Base-by-base conservation (phyloP, 169 alveolate genomes). In the Plasmodium adleri region DNA sequence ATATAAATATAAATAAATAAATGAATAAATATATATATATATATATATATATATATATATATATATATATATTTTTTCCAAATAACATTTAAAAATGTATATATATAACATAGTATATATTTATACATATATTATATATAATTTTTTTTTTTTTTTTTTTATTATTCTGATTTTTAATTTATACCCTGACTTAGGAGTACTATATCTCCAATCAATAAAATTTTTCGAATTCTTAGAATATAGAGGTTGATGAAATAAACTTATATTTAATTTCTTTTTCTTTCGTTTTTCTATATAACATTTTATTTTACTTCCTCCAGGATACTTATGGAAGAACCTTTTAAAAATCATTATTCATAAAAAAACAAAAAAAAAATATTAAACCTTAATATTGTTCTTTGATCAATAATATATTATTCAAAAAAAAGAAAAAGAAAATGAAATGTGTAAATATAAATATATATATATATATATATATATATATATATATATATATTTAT, bases 111-210 rank as follows among this genome's bases (percentile, higher is more conserved):
- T 1, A 12, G 15, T 50, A 50, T 4, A 1, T 52, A 50, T 52
- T 13, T 8, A 9, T 52, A 15, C 17, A 52, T 52, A 52, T 52
- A 15, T 15, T 52, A 15, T 6, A 52, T 0, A 15, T 15, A 13
- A 52, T 15, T 26, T 28, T 17, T 60, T 9, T 4, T 60, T 60
- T 9, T 9, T 15, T 0, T 12, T 60, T 60, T 9, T 9, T 15
- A 0, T 12, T 15, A 9, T 10, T 26, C 73, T 24, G 0, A 8
- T 28, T 64, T 7, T 64, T 17, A 24, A 10, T 17, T 45, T 15
- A 59, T 90, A 90, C 92, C 92, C 92, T 9, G 89, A 70, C 64
- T 90, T 90, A n/a, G 95, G 95, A 54, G 90, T 64, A 24, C 67
- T 67, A 68, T 92, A 88, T 85, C 86, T 88, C 95, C 95, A 92